Conservation (phyloP, 2,329 filamentous ascomycete genomes). For the Fusarium transvaalense region DNA sequence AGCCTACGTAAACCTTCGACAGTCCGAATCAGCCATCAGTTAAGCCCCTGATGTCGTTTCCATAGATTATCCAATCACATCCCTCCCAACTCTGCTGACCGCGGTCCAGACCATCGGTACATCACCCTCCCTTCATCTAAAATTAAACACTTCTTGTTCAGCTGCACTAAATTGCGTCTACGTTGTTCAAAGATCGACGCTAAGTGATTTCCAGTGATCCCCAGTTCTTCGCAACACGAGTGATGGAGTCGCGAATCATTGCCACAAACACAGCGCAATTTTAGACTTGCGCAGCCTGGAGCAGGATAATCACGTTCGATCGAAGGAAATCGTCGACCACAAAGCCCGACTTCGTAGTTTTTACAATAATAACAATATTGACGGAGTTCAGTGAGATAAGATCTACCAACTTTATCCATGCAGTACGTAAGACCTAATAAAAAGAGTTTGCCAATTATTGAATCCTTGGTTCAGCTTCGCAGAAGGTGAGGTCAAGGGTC, state of each 20-base stretch:
- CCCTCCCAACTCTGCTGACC: neutral
- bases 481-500: neutral
- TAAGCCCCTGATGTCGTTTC: neutral
- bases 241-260: neutral
- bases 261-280: too few species aligned
- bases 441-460: neutral
- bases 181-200: neutral
- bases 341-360: neutral
- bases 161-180: neutral
- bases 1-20: neutral
- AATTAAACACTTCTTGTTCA: neutral
- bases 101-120: neutral
- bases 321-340: neutral
- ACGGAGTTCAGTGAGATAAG: fast-evolving
- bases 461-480: neutral
- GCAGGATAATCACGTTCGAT: neutral
- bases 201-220: neutral
- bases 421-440: neutral
- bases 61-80: neutral
- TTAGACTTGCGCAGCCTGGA: neutral
- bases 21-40: neutral
- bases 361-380: fast-evolving
- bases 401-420: too few species aligned
- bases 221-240: neutral
- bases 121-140: neutral